Evolutionary conservation across 805 yeast genomes (phyloP).

Genomic region (Hanseniaspora jakobsenii): DNA sequence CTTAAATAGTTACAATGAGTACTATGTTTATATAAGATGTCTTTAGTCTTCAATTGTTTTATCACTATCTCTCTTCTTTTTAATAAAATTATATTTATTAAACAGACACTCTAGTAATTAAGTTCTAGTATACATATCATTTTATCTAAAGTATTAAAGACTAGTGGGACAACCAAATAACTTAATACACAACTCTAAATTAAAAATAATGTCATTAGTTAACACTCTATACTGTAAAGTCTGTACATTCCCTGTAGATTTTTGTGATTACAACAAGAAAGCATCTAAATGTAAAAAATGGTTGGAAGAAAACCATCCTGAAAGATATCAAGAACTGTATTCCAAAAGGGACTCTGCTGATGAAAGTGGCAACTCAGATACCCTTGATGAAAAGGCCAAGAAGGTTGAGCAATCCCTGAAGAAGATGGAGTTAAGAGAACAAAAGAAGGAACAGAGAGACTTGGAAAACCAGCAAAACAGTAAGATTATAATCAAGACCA

Average conservation of each 20-base stretch:
- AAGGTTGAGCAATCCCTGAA: conserved; percentile 70
- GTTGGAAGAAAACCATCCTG: conserved; percentile 51
- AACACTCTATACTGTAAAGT: conserved; percentile 59
- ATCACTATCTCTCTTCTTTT: no score
- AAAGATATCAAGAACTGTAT: conserved; percentile 49
- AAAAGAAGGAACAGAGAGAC: conserved; percentile 73
- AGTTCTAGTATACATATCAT: no score
- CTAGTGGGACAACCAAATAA: no score
- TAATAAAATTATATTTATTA: no score
- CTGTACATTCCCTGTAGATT: conserved; percentile 77
- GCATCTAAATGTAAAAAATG: conserved; percentile 75
- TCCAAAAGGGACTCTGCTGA: conserved; percentile 40
- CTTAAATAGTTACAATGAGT: no score
- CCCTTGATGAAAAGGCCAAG: conserved; percentile 67
- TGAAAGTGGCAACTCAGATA: conserved; percentile 39
- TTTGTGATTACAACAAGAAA: conserved; percentile 80
- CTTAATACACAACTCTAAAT: no score
- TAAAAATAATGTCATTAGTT: conserved; percentile 23
- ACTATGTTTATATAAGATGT: no score
- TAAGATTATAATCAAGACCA: conserved; percentile 70
- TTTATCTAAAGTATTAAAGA: no score
- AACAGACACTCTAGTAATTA: no score
- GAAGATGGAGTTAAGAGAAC: conserved; percentile 77
- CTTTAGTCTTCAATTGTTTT: no score
- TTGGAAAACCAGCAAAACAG: conserved; percentile 65